Conservation (phyloP, 148 eudicot species). For the Rhododendron kiyosumense region DNA sequence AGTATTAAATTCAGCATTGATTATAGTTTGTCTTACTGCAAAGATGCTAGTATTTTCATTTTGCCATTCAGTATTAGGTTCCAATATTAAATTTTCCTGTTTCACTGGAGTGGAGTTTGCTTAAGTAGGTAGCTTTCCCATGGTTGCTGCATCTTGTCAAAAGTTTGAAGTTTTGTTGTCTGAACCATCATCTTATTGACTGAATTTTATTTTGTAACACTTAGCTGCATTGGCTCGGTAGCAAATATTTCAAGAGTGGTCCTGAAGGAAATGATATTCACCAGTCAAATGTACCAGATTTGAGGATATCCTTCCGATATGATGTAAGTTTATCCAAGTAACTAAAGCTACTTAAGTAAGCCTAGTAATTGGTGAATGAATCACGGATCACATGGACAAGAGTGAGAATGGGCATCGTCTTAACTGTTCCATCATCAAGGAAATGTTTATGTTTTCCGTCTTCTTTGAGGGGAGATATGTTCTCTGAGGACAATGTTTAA, state of each 20-base stretch:
- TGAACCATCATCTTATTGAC: not conserved
- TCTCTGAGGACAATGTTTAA: not conserved
- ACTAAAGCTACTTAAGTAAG: not conserved
- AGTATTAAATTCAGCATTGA: not conserved
- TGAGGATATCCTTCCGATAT: conserved; percentile 61
- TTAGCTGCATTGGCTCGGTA: conserved; percentile 76
- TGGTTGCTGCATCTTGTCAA: not conserved
- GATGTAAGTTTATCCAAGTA: conserved; percentile 31
- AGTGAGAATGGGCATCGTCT: not conserved
- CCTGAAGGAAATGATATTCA: conserved; percentile 70
- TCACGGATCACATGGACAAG: not conserved
- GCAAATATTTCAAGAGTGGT: conserved; percentile 54
- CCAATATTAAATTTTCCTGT: not conserved
- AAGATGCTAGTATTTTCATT: not conserved
- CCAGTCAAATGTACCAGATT: conserved; percentile 65
- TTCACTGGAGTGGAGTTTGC: not conserved
- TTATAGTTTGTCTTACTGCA: not conserved
- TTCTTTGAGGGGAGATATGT: not conserved
- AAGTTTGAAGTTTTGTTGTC: not conserved
- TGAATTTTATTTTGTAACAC: not conserved
- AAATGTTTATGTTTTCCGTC: not conserved
- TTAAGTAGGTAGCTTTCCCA: not conserved
- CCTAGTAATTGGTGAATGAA: not conserved
- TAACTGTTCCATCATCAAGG: not conserved
- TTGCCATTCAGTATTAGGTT: not conserved